Evolutionary conservation across 2,329 filamentous ascomycete genomes (phyloP).

Genomic region (Exophiala bonariae): DNA sequence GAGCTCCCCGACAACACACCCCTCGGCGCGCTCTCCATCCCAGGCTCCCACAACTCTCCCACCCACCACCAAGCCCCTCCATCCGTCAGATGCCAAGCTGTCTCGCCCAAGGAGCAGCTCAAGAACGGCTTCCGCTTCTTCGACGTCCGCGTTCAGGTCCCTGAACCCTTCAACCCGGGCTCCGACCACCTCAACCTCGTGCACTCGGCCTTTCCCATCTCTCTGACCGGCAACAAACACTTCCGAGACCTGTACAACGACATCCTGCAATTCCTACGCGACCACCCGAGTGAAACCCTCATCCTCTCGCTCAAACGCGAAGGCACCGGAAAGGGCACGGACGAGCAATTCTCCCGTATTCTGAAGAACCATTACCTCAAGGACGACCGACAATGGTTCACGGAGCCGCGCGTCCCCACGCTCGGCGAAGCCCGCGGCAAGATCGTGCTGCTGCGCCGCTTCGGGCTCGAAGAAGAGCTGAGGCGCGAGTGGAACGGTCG

Average conservation of each 20-base stretch:
- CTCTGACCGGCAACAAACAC: slow-evolving; percentile 76
- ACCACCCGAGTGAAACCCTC: slow-evolving; percentile 77
- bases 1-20: slow-evolving; percentile 70
- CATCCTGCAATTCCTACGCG: slow-evolving; percentile 72
- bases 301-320: slow-evolving; percentile 90
- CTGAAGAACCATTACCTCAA: slow-evolving; percentile 71
- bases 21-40: slow-evolving; percentile 80
- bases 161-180: slow-evolving; percentile 55
- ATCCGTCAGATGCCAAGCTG: slow-evolving; percentile 89
- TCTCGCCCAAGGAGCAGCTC: slow-evolving; percentile 74
- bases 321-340: slow-evolving; percentile 76
- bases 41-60: slow-evolving; percentile 93
- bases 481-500: slow-evolving; percentile 46
- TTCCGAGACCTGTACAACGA: slow-evolving; percentile 71
- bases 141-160: slow-evolving; percentile 78
- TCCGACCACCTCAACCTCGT: slow-evolving; percentile 76
- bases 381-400: slow-evolving; percentile 69
- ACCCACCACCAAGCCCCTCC: slow-evolving; percentile 82
- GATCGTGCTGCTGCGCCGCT: slow-evolving; percentile 81
- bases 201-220: slow-evolving; percentile 86
- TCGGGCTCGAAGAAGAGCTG: slow-evolving; percentile 59
- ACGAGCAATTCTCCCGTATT: slow-evolving; percentile 74
- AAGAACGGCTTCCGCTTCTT: slow-evolving; percentile 91
- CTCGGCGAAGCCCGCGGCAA: slow-evolving; percentile 79
- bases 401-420: slow-evolving; percentile 70